These are phyloP conservation scores for Venturia asperata DNA, from an alignment of 2,329 filamentous ascomycete species.

Conservation along the genomic window DNA sequence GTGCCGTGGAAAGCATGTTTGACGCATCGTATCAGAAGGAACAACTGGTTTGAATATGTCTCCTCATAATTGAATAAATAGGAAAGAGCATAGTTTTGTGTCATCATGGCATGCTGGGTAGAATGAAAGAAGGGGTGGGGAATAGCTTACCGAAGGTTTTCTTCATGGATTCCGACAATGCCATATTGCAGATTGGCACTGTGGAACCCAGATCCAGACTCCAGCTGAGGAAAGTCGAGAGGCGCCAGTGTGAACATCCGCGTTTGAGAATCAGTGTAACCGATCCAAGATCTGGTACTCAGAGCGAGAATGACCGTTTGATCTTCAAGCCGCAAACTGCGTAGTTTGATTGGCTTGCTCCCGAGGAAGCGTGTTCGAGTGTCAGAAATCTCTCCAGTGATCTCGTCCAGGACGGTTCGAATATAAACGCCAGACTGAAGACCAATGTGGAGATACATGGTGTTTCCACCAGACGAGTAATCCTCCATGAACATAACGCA, in stretches of 20 bases:
- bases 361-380: conserved; percentile 92
- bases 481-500: conserved; percentile 95
- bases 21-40: conserved; percentile 68
- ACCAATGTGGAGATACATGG: conserved; percentile 91
- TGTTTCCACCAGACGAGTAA: conserved; percentile 78
- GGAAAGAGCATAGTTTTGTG: conserved; percentile 20
- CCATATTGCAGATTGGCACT: conserved; percentile 90
- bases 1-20: not conserved
- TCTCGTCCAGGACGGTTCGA: conserved; percentile 86
- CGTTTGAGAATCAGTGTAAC: conserved; percentile 81
- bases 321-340: conserved; percentile 80
- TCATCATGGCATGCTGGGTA: conserved; percentile 19
- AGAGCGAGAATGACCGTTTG: conserved; percentile 81
- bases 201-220: conserved; percentile 95
- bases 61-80: conserved; percentile 19
- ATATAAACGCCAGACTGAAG: conserved; percentile 94
- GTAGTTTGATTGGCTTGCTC: conserved; percentile 80
- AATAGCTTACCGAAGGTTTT: conserved; percentile 67
- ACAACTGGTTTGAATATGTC: conserved; percentile 67
- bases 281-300: conserved; percentile 92
- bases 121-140: conserved; percentile 28
- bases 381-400: conserved; percentile 91
- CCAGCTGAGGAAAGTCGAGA: conserved; percentile 76
- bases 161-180: conserved; percentile 86
- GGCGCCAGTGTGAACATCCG: conserved; percentile 89